These are phyloP conservation scores for Ocimum tenuiflorum DNA, from an alignment of 257 asterid species.

Conservation along the genomic window DNA sequence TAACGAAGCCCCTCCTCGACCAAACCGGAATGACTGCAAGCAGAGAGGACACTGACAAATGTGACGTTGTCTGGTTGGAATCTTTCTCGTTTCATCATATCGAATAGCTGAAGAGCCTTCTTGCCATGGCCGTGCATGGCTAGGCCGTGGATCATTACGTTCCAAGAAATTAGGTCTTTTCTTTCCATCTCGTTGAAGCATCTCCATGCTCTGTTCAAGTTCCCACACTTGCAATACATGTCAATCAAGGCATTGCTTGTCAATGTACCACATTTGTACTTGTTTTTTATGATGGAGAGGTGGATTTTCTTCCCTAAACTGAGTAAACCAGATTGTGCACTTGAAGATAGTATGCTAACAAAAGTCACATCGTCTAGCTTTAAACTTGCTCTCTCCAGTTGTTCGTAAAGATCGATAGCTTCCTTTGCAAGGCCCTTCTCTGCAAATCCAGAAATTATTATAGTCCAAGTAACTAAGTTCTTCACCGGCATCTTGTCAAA, in stretches of 20 bases:
- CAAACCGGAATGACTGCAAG: slow-evolving; percentile 68
- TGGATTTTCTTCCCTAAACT: slow-evolving; percentile 70
- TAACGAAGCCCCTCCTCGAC: slow-evolving; percentile 44
- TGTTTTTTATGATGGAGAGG: slow-evolving; percentile 25
- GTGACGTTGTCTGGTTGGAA: slow-evolving; percentile 61
- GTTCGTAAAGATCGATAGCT: slow-evolving; percentile 46
- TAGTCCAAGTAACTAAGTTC: slow-evolving; percentile 73
- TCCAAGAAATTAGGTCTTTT: slow-evolving; percentile 72
- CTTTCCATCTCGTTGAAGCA: slow-evolving; percentile 37
- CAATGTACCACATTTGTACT: slow-evolving; percentile 26
- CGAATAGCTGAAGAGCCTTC: slow-evolving; percentile 55
- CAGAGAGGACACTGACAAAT: slow-evolving; percentile 54
- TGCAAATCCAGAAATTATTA: slow-evolving; percentile 62
- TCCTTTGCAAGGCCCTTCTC: slow-evolving; percentile 59
- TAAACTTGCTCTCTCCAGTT: slow-evolving; percentile 36
- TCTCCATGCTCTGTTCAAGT: slow-evolving; percentile 45
- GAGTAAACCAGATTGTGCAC: slow-evolving; percentile 65
- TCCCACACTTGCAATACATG: slow-evolving; percentile 86
- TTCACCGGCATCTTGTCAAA: slow-evolving; percentile 77
- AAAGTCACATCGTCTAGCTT: slow-evolving; percentile 47
- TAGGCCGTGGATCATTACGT: slow-evolving; percentile 69
- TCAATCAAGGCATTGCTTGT: slow-evolving; percentile 64
- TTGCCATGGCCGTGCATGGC: slow-evolving; percentile 61
- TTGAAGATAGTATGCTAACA: slow-evolving; percentile 56
- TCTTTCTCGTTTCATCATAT: slow-evolving; percentile 50